Evolutionary conservation across 225 moss, liverwort and hornwort genomes (phyloP).

Genomic region (Anthoceros angustus): DNA sequence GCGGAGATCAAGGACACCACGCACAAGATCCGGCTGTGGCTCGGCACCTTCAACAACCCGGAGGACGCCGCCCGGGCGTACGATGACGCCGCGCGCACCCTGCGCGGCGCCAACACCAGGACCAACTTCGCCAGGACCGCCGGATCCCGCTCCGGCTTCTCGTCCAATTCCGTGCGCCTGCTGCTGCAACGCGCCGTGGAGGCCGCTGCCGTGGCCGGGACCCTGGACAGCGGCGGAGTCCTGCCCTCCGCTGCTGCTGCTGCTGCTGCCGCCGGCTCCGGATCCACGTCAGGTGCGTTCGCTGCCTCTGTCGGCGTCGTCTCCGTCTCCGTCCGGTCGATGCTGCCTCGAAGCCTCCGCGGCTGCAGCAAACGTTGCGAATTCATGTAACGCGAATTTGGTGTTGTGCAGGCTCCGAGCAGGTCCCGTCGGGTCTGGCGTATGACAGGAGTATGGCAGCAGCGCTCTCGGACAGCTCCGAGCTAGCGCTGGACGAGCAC

Average conservation of each 20-base stretch:
- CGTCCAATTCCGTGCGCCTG: background rate
- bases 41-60: conserved; percentile 81
- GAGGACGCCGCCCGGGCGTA: conserved; percentile 85
- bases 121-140: conserved; percentile 43
- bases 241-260: background rate
- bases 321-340: background rate
- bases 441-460: no score
- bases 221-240: background rate
- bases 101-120: conserved; percentile 76
- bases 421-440: no score
- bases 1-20: conserved; percentile 98
- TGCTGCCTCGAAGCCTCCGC: background rate
- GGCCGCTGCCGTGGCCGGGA: background rate
- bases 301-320: background rate
- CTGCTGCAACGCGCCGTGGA: background rate
- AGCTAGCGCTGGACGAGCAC: no score
- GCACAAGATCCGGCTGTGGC: conserved; percentile 92
- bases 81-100: conserved; percentile 64
- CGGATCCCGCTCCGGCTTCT: background rate
- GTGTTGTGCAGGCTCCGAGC: no score
- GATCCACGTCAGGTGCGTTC: background rate
- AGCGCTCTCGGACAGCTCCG: no score
- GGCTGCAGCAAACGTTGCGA: no score
- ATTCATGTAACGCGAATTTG: no score
- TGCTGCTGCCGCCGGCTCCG: background rate